Conservation (phyloP, 2,329 filamentous ascomycete genomes). For the Ophiostoma ulmi region DNA sequence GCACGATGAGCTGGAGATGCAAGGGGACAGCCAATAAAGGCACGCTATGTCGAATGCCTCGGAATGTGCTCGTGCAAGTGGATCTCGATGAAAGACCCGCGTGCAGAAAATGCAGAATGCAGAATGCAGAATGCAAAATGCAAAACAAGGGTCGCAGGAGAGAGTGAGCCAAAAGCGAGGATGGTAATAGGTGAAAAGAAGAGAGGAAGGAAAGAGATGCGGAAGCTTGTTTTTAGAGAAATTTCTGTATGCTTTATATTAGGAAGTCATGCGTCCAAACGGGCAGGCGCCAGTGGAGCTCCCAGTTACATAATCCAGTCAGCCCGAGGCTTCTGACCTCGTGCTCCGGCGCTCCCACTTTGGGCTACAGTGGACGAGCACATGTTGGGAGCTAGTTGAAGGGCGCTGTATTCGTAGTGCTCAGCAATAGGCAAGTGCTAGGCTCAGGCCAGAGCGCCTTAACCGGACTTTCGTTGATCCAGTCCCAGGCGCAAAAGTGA, state of each 20-base stretch:
- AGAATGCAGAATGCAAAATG: background rate
- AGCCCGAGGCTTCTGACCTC: constrained; percentile 1
- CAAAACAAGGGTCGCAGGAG: background rate
- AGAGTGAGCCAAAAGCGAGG: background rate
- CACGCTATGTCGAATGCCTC: constrained; percentile 2
- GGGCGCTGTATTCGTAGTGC: background rate
- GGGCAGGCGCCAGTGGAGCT: constrained; percentile 12
- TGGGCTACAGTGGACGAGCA: background rate
- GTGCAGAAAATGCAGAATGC: background rate
- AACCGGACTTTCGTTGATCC: constrained; percentile 24
- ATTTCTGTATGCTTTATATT: constrained; percentile 18
- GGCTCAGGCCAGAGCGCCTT: constrained; percentile 4
- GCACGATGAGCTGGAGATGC: constrained; percentile 4
- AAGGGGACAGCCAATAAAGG: constrained; percentile 2
- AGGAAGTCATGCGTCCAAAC: constrained; percentile 1
- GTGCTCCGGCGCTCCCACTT: constrained; percentile 15
- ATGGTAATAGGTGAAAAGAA: background rate
- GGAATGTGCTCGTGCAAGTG: constrained; percentile 1
- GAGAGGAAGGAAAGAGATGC: constrained; percentile 12
- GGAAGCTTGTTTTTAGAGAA: constrained; percentile 3
- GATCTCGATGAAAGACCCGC: background rate
- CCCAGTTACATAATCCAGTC: constrained; percentile 3
- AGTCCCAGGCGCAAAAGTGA: constrained; percentile 17
- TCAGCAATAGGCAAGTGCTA: background rate
- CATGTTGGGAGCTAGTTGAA: background rate